Base-by-base conservation (phyloP, 1,284 basidiomycete genomes). In the Leucoagaricus sp. region DNA sequence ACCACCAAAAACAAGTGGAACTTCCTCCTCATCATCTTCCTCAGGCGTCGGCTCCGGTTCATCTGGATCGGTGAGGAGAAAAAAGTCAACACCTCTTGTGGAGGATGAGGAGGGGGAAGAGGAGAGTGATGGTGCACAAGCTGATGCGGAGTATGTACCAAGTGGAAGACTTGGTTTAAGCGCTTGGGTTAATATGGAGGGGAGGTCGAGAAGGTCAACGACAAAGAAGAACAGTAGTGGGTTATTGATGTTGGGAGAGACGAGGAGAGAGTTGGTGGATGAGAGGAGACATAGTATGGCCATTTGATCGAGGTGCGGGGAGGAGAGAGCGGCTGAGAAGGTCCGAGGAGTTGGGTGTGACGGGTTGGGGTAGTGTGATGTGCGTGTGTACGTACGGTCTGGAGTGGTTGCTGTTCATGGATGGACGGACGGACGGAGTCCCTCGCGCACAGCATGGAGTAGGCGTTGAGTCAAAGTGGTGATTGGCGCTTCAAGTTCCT, bases 81-180 rank as follows among this genome's bases (percentile, higher is more conserved):
- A 82, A 67, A 86, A 80, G 62, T 81, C 81, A 4, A 75, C 78
- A 47, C 74, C 77, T 3, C 62, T 76, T 1, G 72, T 77, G 46
- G 82, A 84, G 1, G 80, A 81, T 48, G 83, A 84, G 1, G 80
- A 81, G 9, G 79, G 80, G 23, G 81, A 80, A 2, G 80, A 79
- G 29, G 81, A 82, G 0, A 84, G 82, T 62, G 86, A 86, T 41
- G 85, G 84, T 2, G 78, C 75, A 17, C 81, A 88, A 61, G 87
- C 85, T 4, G 86, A 89, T 67, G 84, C 75, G 17, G 87, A 89
- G 69, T 85, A 77, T 59, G 75, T 66, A 15, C 64, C 53, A 10
- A 21, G 34, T 33, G 69, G 66, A 34, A 61, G 47, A 48, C n/a
- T n/a, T n/a, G 41, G 41, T 9, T 61, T 64, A 42, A 70, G 57